Percentiles rank a stretch among this genome's conserved stretches.
Evolutionary conservation across 257 asterid species (phyloP).

Genomic region (Penstemon davidsonii): DNA sequence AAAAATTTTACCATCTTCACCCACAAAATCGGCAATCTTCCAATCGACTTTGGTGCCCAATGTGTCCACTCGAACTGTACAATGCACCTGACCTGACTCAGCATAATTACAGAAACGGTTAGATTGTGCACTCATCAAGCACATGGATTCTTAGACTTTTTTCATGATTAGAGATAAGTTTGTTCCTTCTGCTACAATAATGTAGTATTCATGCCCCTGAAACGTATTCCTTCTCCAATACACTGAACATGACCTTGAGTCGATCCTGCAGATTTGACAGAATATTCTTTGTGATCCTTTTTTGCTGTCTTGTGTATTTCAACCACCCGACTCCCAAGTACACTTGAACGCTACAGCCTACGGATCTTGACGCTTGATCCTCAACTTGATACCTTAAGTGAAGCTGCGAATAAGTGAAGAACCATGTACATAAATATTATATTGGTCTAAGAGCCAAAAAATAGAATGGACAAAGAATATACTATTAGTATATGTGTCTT

Average conservation of each 20-base stretch:
- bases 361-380: conserved; percentile 67
- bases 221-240: conserved; percentile 83
- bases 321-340: conserved; percentile 78
- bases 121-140: conserved; percentile 6
- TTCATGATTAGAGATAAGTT: not conserved
- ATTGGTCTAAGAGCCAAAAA: not conserved
- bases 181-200: not conserved
- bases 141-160: not conserved
- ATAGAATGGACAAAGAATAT: not conserved
- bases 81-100: not conserved
- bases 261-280: conserved; percentile 71
- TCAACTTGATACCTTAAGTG: conserved; percentile 85
- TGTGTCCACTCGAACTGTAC: not conserved
- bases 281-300: conserved; percentile 81
- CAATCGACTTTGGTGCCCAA: not conserved
- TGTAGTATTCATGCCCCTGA: conserved; percentile 34
- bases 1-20: conserved; percentile 11
- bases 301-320: conserved; percentile 70
- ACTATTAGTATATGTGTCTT: conserved; percentile 24
- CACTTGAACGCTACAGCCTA: conserved; percentile 81
- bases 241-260: conserved; percentile 71
- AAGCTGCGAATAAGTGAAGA: conserved; percentile 52
- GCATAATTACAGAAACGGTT: not conserved
- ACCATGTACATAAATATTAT: not conserved
- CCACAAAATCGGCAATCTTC: conserved; percentile 18